Evolutionary conservation across 371 early-diverging fungal genomes (phyloP).

Genomic region (Mucor circinelloides): DNA sequence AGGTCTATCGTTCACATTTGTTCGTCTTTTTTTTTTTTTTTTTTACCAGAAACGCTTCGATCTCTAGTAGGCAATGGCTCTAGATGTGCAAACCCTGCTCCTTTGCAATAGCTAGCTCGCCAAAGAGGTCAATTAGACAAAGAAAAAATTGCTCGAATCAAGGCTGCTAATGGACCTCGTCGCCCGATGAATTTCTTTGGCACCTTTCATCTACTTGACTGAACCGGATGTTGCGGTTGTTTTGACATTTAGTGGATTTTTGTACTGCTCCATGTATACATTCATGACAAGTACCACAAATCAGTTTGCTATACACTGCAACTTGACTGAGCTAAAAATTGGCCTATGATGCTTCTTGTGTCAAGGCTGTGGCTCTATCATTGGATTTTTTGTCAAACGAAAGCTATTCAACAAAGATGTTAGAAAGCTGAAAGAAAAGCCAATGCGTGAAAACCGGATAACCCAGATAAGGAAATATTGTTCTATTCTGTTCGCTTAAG

Average conservation of each 20-base stretch:
- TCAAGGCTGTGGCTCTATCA: slow-evolving; percentile 30
- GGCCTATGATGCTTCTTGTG: slow-evolving; percentile 41
- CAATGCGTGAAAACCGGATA: background rate
- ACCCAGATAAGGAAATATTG: slow-evolving; percentile 28
- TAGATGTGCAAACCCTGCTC: slow-evolving; percentile 46
- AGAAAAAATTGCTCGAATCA: slow-evolving; percentile 2
- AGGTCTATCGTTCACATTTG: slow-evolving; percentile 3
- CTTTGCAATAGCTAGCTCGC: slow-evolving; percentile 18
- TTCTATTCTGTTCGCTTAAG: slow-evolving; percentile 32
- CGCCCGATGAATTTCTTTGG: slow-evolving; percentile 10
- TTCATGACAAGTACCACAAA: slow-evolving; percentile 28
- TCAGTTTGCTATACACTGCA: slow-evolving; percentile 27
- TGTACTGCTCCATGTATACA: slow-evolving; percentile 10
- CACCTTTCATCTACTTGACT: slow-evolving; percentile 20
- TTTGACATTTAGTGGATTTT: slow-evolving; percentile 6
- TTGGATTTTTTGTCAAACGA: slow-evolving; percentile 29
- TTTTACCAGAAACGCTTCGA: slow-evolving; percentile 48
- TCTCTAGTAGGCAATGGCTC: slow-evolving; percentile 51
- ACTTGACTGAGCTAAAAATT: slow-evolving; percentile 28
- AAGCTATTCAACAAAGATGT: slow-evolving; percentile 38
- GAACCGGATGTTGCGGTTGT: slow-evolving; percentile 14
- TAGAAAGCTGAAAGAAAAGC: slow-evolving; percentile 4
- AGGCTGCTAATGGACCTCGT: background rate
- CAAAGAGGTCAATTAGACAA: slow-evolving; percentile 17
- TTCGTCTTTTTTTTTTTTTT: slow-evolving; percentile 26